These are phyloP conservation scores for Candida koratica DNA, from an alignment of 805 yeast species.

Conservation along the genomic window DNA sequence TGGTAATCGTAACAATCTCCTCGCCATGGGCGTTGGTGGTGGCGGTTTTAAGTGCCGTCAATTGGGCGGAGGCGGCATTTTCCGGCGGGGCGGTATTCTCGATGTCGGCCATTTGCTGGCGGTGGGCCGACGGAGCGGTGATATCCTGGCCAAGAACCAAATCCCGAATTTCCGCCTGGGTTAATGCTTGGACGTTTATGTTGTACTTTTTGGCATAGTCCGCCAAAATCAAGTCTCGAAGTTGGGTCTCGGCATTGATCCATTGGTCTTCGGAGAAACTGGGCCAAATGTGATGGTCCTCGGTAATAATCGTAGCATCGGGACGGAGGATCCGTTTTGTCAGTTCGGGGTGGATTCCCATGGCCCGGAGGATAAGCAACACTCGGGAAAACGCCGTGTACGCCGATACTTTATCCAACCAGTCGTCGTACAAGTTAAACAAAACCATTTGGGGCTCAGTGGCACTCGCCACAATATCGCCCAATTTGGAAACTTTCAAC, in stretches of 20 bases:
- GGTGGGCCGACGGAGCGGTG: conserved; percentile 78
- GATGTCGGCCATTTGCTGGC: conserved; percentile 80
- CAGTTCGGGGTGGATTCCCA: conserved; percentile 72
- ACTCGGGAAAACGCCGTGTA: conserved; percentile 93
- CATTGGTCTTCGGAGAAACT: conserved; percentile 83
- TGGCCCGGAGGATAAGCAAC: conserved; percentile 74
- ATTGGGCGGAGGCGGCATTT: conserved; percentile 40
- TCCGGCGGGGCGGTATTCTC: conserved; percentile 42
- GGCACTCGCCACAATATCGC: conserved; percentile 76
- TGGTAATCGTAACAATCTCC: conserved; percentile 89
- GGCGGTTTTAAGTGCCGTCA: conserved; percentile 75
- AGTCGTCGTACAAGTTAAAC: conserved; percentile 89
- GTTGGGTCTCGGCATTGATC: conserved; percentile 81
- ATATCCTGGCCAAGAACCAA: conserved; percentile 92
- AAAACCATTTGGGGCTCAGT: conserved; percentile 91
- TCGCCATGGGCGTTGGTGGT: conserved; percentile 94
- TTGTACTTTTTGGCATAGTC: conserved; percentile 85
- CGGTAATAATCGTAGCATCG: conserved; percentile 63
- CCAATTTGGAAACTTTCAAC: conserved; percentile 72
- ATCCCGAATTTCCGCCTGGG: conserved; percentile 92
- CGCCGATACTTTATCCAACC: conserved; percentile 79
- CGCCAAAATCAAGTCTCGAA: conserved; percentile 80
- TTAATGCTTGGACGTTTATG: conserved; percentile 79
- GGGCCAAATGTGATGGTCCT: conserved; percentile 92
- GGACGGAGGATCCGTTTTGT: conserved; percentile 74